Evolutionary conservation across 768 basidiomycete species (phyloP), one percentile per base, ranked within the genome.

Genomic region (Plicaturopsis crispa): DNA sequence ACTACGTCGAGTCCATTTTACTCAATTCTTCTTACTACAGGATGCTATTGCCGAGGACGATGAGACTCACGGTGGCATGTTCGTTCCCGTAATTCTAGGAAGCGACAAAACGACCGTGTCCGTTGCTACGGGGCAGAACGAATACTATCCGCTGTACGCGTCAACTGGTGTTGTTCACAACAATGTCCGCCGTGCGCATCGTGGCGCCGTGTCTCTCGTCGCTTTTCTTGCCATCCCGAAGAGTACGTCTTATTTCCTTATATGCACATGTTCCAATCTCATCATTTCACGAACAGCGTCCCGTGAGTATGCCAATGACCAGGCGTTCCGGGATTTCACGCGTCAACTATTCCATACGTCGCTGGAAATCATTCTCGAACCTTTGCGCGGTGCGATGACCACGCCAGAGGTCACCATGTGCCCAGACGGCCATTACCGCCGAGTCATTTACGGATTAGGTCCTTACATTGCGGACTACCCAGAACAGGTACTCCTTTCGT

Each of bases 41-140:
- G 42, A 43, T 17, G 33, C 26, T 19, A 42, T 50, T 33, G 39
- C 41, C 2, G 10, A 33, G 8, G 49, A 48, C 23, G 39, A 40
- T 1, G 8, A 24, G 18, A 48, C 40, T 3, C 44, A 50, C 24
- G 44, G 50, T 4, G 14, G 45, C 6, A 35, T 30, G 11, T 49
- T 45, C 12, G 41, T 41, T 24, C 42, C 49, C 10, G 33, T 36
- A n/a, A 46, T 48, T n/a, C 23, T 38, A 14, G 49, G 49, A 4
- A 50, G 49, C 31, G 44, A 50, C 24, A 50, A 50, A 30, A 50
- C 47, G 1, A 50, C 49, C 1, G 48, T 48, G 1, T 50, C 49
- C 10, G 49, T 50, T 20, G 49, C 39, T 4, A 50, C 48, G 1
- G 49, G 49, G 3, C 49, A 50, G 26, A 48, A 48, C 31, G 47